Base-by-base conservation (phyloP, 2,329 filamentous ascomycete species). In the Arachnopeziza araneosa region DNA sequence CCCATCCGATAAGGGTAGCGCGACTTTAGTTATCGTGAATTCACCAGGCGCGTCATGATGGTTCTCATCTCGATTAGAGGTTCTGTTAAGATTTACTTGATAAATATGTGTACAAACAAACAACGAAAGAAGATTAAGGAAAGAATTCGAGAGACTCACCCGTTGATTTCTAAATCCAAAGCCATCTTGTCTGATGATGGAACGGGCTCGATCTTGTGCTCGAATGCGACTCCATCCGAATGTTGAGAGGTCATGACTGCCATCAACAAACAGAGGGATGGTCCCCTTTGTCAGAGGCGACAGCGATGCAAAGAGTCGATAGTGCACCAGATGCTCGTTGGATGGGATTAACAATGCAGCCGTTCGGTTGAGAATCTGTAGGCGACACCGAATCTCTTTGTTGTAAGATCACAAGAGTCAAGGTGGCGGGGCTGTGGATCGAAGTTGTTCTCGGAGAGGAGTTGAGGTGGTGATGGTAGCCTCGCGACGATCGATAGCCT, bases 91-190 rank as follows among this genome's bases (percentile, higher is more conserved):
- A 58, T 65, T 68, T 70, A 49, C 68, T 68, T 70, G 57, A 71
- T 70, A 71, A 71, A 69, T 72, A 71, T 66, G 64, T 63, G 58
- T 67, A 67, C 58, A 64, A 44, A 19, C 52, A 68, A 57, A 68
- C 64, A 49, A 70, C 65, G 49, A 62, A 67, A 70, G 54, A 65
- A 63, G 55, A 65, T 64, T 57, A 66, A 65, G 55, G 66, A 63
- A 58, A 62, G 50, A 56, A 68, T 57, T 60, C 67, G 67, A 71
- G 68, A 71, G 70, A 82, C 83, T 81, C 77, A 87, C 84, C 83
- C 83, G 71, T 86, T 84, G 68, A 81, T 75, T 52, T 80, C 77
- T 62, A 75, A 72, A 68, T 83, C 77, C 60, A 83, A 75, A 61
- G 79, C 77, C 78, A 82, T 82, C 67, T 76, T 77, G 68, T 79